Conservation (phyloP, 1,284 basidiomycete genomes). For the Trichosporon asahii region DNA sequence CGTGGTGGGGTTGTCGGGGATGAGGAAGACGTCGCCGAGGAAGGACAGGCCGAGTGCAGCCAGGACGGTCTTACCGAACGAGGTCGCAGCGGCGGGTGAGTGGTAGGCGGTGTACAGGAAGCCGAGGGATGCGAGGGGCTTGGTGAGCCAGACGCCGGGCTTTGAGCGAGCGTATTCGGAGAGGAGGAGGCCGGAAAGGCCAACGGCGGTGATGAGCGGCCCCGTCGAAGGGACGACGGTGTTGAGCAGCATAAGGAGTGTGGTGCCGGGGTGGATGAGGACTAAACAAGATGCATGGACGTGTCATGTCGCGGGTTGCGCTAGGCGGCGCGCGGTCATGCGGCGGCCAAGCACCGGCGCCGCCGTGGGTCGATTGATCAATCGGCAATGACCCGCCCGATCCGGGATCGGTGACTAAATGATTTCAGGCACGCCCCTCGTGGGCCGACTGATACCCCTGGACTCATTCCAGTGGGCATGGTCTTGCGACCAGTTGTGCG, state of each 20-base stretch:
- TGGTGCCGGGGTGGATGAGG: neutral
- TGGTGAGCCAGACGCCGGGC: constrained; percentile 19
- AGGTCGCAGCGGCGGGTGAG: neutral
- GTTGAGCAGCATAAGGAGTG: constrained; percentile 6
- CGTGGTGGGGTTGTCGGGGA: constrained; percentile 9
- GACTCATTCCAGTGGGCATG: neutral
- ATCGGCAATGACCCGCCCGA: constrained; percentile 2
- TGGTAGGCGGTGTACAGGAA: constrained; percentile 18
- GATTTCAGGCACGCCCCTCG: neutral
- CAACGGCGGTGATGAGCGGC: constrained; percentile 18
- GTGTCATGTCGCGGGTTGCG: neutral
- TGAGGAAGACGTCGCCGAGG: constrained; percentile 22
- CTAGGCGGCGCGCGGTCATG: neutral
- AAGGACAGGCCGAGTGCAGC: constrained; percentile 15
- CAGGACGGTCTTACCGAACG: constrained; percentile 12
- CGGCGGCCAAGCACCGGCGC: neutral
- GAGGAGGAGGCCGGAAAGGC: constrained; percentile 16
- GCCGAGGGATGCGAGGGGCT: constrained; percentile 22
- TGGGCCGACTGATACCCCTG: constrained; percentile 4
- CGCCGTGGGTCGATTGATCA: neutral
- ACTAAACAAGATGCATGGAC: neutral
- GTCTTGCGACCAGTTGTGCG: neutral
- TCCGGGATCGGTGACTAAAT: neutral
- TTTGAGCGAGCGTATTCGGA: neutral
- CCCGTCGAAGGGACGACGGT: constrained; percentile 6